Percentiles rank a stretch among this genome's conserved stretches.
Evolutionary conservation across 495 filamentous ascomycete genomes (phyloP).

Genomic region (Aspergillus diversus): DNA sequence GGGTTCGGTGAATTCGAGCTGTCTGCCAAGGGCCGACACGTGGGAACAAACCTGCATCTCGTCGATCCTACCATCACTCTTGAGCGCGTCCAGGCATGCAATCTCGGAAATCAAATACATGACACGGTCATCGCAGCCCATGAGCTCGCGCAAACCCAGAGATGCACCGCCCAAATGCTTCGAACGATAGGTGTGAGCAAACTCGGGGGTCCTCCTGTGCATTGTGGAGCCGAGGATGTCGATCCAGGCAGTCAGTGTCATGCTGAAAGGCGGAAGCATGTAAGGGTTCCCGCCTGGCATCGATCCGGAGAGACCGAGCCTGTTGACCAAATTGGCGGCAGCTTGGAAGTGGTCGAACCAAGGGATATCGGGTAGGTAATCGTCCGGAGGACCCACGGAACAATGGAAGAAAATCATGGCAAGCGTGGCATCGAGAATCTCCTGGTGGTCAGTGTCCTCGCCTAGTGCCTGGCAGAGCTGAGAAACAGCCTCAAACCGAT

Average conservation of each 20-base stretch:
- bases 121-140: slow-evolving; percentile 96
- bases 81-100: slow-evolving; percentile 89
- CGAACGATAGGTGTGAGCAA: slow-evolving; percentile 88
- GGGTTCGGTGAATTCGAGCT: slow-evolving; percentile 79
- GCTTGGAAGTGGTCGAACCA: slow-evolving; percentile 98
- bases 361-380: slow-evolving; percentile 88
- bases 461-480: slow-evolving; percentile 83
- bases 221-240: slow-evolving; percentile 96
- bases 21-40: slow-evolving; percentile 76
- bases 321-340: slow-evolving; percentile 76
- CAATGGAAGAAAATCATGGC: slow-evolving; percentile 98
- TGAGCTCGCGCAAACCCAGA: slow-evolving; percentile 84
- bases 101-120: slow-evolving; percentile 99
- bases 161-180: slow-evolving; percentile 77
- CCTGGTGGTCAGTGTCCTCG: slow-evolving; percentile 76
- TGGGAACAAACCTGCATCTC: slow-evolving; percentile 83
- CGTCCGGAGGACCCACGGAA: slow-evolving; percentile 83
- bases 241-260: slow-evolving; percentile 94
- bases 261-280: slow-evolving; percentile 83
- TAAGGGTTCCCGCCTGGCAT: slow-evolving; percentile 58
- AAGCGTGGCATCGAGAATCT: slow-evolving; percentile 91
- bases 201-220: slow-evolving; percentile 79
- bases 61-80: slow-evolving; percentile 74
- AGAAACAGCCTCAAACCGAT: slow-evolving; percentile 86
- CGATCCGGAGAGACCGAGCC: slow-evolving; percentile 77